Evolutionary conservation across 495 filamentous ascomycete genomes (phyloP), one percentile per base, ranked within the genome.

Genomic region (Hyaloscypha hepaticicola): DNA sequence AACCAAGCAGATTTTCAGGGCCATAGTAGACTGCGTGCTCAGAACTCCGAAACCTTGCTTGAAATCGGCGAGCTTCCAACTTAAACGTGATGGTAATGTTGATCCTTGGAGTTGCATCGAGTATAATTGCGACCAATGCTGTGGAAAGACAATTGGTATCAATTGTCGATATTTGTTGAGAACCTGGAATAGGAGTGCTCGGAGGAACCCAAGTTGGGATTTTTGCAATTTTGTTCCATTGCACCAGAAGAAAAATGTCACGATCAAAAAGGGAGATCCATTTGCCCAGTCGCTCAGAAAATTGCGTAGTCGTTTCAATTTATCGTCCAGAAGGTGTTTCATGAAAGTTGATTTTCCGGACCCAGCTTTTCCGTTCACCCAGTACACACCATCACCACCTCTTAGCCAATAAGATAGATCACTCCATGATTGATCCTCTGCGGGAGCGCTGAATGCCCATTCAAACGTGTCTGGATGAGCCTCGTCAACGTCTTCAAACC

Each of bases 281-380:
- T 19, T 26, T 0, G 76, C 58, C 77, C 77, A 80, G 0, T 26
- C 3, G 0, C 14, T 5, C 1, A 78, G 38, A 0, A 27, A 31
- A 1, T 62, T 8, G 5, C 52, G 2, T 8, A 21, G 27, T 12
- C n/a, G n/a, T 22, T 72, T 76, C 49, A 3, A 21, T 24, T 24
- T 9, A 3, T 52, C 50, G 19, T 70, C 58, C 1, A 66, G 58
- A 5, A 80, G 8, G 31, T 69, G 75, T 52, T 73, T 76, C 76
- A 78, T 77, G 2, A 80, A 63, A 1, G 76, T 79, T 1, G 76
- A 77, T 57, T 79, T 79, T 0, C 77, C 77, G 8, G 70, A 76
- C 3, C 77, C 78, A 1, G 74, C 64, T 52, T 78, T 78, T 9
- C 78, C 78, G 0, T 62, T 71, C 7, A 79, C 31, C 76, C 77